A percentile compares a stretch with the other conserved stretches of the same genome.
phyloP scores from a whole-genome alignment of 139 green algal species.

The Ettlia oleoabundans region DNA sequence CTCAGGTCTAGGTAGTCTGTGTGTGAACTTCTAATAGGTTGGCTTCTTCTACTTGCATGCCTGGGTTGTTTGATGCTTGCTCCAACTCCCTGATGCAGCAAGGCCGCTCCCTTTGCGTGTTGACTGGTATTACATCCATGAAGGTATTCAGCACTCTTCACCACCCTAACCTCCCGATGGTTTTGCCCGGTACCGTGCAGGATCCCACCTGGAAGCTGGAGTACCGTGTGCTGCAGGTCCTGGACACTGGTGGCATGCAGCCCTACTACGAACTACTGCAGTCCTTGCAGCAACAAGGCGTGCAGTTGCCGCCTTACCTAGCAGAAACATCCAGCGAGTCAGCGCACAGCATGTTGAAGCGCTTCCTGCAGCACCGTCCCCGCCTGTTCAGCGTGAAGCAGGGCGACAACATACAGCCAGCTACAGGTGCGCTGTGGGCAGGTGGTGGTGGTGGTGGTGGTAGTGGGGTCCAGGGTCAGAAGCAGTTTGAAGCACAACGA shows the following conservation, averaged over 20 bases:
- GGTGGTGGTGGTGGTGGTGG: background rate
- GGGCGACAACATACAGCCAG: background rate
- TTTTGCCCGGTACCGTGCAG: background rate
- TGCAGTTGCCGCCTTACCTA: background rate
- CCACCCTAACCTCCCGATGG: no score
- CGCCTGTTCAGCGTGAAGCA: background rate
- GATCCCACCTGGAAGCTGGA: slow-evolving; percentile 20
- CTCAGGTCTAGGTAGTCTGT: no score
- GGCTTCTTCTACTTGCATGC: background rate
- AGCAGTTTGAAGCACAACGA: no score
- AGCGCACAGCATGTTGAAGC: background rate
- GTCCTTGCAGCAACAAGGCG: background rate
- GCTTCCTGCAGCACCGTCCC: background rate
- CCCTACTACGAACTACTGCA: background rate
- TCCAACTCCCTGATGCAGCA: no score
- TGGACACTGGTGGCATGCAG: background rate
- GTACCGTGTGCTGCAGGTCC: background rate
- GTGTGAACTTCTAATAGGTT: no score
- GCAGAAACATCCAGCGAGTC: background rate
- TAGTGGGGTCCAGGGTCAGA: no score
- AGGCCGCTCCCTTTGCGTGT: no score
- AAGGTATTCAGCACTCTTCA: no score
- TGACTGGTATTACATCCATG: no score
- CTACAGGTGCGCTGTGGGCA: background rate
- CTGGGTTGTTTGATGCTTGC: no score